These are phyloP conservation scores for Physaria fendleri DNA, from an alignment of 345 rosid genomes.

Conservation along the genomic window DNA sequence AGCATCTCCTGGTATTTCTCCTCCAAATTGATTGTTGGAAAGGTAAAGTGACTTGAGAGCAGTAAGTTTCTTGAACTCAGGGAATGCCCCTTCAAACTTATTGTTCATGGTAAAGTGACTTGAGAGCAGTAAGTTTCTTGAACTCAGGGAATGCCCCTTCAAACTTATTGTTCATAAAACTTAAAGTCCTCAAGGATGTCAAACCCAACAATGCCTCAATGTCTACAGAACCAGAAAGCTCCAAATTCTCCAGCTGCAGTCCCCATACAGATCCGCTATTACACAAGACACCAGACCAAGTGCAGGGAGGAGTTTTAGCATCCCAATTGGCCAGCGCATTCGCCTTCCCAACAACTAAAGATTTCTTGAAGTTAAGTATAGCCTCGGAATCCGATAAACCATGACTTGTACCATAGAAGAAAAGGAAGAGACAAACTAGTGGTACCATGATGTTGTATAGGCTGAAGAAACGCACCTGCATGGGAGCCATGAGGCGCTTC, in stretches of 20 bases:
- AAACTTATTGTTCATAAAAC: slow-evolving; percentile 58
- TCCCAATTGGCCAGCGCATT: slow-evolving; percentile 42
- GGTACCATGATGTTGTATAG: slow-evolving; percentile 19
- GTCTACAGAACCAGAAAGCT: slow-evolving; percentile 51
- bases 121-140: slow-evolving; percentile 41
- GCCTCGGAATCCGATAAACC: slow-evolving; percentile 40
- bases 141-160: slow-evolving; percentile 56
- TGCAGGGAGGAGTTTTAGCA: slow-evolving; percentile 37
- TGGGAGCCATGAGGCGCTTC: slow-evolving; percentile 39
- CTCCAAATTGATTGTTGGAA: slow-evolving; percentile 57
- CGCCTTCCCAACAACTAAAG: slow-evolving; percentile 32
- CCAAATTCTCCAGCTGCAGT: slow-evolving; percentile 57
- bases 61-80: slow-evolving; percentile 43
- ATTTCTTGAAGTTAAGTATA: slow-evolving; percentile 56
- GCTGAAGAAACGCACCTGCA: slow-evolving; percentile 38
- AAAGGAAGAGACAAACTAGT: slow-evolving; percentile 11
- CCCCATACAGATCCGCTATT: slow-evolving; percentile 44
- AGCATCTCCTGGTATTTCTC: slow-evolving; percentile 49
- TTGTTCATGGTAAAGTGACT: slow-evolving; percentile 55
- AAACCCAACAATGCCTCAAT: slow-evolving; percentile 34
- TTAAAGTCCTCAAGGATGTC: slow-evolving; percentile 46
- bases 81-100: slow-evolving; percentile 49
- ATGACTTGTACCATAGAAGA: slow-evolving; percentile 15
- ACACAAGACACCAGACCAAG: slow-evolving; percentile 72
- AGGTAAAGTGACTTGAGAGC: slow-evolving; percentile 50